Evolutionary conservation across 2,329 filamentous ascomycete species (phyloP), one percentile per base, ranked within the genome.

Genomic region (Hawksworthiomyces lignivorus): DNA sequence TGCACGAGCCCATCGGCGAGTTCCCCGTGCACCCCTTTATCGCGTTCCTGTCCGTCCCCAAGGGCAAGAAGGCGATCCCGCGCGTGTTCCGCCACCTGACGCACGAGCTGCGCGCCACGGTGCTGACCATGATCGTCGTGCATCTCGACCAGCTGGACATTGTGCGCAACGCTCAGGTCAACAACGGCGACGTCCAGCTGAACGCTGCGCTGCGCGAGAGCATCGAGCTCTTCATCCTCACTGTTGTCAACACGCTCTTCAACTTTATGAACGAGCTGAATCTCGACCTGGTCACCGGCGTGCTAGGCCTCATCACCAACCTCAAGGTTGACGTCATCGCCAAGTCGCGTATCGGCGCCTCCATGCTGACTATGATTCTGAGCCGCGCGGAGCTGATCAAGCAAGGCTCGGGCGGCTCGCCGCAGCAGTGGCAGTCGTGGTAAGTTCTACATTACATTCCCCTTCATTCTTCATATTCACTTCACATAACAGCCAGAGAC

Each of bases 1-100:
- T 98, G 37, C 87, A 95, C 64, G 90, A 95, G 58, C 89, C 88
- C 1, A 92, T 96, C 52, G 83, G 77, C 21, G 74, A 70, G 34
- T 86, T 82, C 39, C 77, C 84, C 4, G 72, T 80, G 15, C 92
- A 98, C 60, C 92, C 92, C 0, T 98, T 98, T 64, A 96, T 98
- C 52, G 87, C 89, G 35, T 90, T 98, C 61, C 70, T 98, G 35
- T 94, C 89, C 5, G 94, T 92, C 56, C 79, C 82, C 52, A 98
- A 98, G 69, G 92, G 92, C 56, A 97, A 96, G 69, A 95, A 92
- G 68, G 87, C 86, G 2, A 87, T 98, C 47, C 88, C 88, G 37
- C 87, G 92, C 42, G 85, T 97, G 40, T 97, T 97, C 75, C 83
- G 88, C 32, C 87, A 96, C 56, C 85, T 96, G 39, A 84, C 85